These are phyloP conservation scores for Xylariaceae sp. DNA, from an alignment of 2,329 filamentous ascomycete genomes.

Conservation along the genomic window DNA sequence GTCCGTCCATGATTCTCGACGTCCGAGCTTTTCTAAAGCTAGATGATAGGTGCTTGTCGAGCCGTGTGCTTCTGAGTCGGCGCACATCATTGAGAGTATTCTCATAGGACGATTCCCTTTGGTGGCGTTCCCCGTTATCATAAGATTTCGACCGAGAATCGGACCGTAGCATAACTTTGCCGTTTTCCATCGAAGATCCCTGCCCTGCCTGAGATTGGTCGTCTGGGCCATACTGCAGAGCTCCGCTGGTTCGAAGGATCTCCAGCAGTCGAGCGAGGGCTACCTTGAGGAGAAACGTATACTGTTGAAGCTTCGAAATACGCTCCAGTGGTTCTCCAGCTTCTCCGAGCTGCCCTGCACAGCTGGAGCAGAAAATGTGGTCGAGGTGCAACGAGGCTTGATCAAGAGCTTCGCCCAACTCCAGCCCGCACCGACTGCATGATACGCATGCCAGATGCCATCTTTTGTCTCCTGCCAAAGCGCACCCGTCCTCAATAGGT, in stretches of 20 bases:
- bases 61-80: conserved; percentile 81
- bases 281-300: conserved; percentile 86
- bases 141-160: conserved; percentile 72
- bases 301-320: conserved; percentile 85
- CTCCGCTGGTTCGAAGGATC: conserved; percentile 77
- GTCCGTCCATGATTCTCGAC: conserved; percentile 87
- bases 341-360: conserved; percentile 53
- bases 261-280: conserved; percentile 84
- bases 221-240: conserved; percentile 69
- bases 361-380: conserved; percentile 65
- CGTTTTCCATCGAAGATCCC: conserved; percentile 43
- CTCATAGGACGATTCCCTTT: conserved; percentile 76
- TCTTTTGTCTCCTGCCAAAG: conserved; percentile 65
- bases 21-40: conserved; percentile 86
- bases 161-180: conserved; percentile 51
- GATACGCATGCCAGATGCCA: conserved; percentile 82
- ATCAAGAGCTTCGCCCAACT: conserved; percentile 62
- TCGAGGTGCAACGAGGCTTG: conserved; percentile 69
- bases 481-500: conserved; percentile 92
- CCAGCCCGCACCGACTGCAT: conserved; percentile 60
- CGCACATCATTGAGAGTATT: conserved; percentile 95
- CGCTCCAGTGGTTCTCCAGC: conserved; percentile 55
- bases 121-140: conserved; percentile 57
- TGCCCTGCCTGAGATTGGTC: conserved; percentile 63
- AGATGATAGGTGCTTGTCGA: conserved; percentile 90